A percentile compares a stretch with the other conserved stretches of the same genome.
Evolutionary conservation across 352 stramenopile genomes (phyloP).

Genomic region (Phytophthora pluvialis): DNA sequence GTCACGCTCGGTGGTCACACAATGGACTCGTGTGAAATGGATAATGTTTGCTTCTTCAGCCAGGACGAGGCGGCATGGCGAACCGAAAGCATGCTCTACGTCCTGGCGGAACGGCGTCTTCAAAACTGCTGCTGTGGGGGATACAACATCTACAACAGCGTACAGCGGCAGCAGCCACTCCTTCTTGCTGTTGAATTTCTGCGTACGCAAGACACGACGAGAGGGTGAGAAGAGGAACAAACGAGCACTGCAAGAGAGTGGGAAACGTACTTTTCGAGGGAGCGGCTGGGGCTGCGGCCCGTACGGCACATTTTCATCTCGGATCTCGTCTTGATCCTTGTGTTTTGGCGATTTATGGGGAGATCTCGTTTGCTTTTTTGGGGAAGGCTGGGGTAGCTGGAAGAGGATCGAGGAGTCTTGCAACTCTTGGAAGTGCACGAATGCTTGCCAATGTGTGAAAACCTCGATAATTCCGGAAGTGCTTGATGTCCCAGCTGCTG

Average conservation of each 20-base stretch:
- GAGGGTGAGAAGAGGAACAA: slow-evolving; percentile 4
- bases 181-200: slow-evolving; percentile 51
- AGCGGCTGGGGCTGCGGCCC: slow-evolving; percentile 25
- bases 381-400: slow-evolving; percentile 10
- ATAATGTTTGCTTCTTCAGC: slow-evolving; percentile 47
- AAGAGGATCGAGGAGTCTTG: slow-evolving; percentile 50
- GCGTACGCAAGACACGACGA: not conserved
- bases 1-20: not conserved
- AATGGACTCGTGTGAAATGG: slow-evolving; percentile 33
- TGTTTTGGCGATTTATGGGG: slow-evolving; percentile 2
- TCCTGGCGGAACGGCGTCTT: slow-evolving; percentile 39
- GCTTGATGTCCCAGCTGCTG: not conserved
- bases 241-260: not conserved
- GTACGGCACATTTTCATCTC: slow-evolving; percentile 15
- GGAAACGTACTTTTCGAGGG: slow-evolving; percentile 30
- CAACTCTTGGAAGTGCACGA: slow-evolving; percentile 58
- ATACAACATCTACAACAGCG: slow-evolving; percentile 40
- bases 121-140: slow-evolving; percentile 31
- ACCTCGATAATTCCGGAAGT: slow-evolving; percentile 36
- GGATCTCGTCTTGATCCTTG: not conserved
- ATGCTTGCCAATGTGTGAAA: slow-evolving; percentile 57
- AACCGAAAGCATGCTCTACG: slow-evolving; percentile 24
- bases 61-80: slow-evolving; percentile 37
- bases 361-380: slow-evolving; percentile 24
- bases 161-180: slow-evolving; percentile 67